Evolutionary conservation across 768 basidiomycete genomes (phyloP), one percentile per base, ranked within the genome.

Genomic region (Mrakia hoshinonis): DNA sequence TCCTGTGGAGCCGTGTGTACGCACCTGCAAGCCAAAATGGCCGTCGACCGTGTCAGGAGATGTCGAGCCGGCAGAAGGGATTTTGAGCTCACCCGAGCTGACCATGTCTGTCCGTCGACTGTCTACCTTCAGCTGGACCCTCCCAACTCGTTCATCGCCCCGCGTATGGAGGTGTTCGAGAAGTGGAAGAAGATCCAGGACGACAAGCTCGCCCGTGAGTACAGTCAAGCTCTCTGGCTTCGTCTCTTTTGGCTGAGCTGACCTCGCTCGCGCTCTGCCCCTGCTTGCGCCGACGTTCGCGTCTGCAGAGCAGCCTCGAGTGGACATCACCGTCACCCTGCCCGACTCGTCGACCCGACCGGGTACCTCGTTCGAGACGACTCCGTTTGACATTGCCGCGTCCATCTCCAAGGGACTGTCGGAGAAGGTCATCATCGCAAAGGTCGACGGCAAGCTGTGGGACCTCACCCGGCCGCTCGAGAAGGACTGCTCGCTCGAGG

Each of bases 391-490:
- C 76, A 81, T 99, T 72, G 94, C 95, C 55, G 89, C 90, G 78
- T 87, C 87, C 75, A 83, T 99, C 61, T 89, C 90, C 20, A 90
- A 91, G 80, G 87, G 88, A 76, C 82, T 96, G 24, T 86, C 94
- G 0, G 95, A 99, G 73, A 85, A 87, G 52, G 83, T 89, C 73
- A 92, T 99, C 75, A 97, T 98, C 77, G 89, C 93, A 43, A 97
- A 98, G 84, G 93, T 89, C 74, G 89, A 86, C 62, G 82, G 84
- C 58, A 61, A 15, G n/a, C 84, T 99, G 3, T 98, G 94, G 93
- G 96, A 99, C 80, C 83, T 99, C 29, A 91, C 94, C 74, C 85
- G 96, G 69, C 95, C 96, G 0, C 83, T 99, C n/a, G 95, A 98
- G 81, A 82, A 82, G 52, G 86, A 89, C 0, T 87, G 87, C 77